Conservation (phyloP, 768 basidiomycete genomes). For the Amanita inopinata region DNA sequence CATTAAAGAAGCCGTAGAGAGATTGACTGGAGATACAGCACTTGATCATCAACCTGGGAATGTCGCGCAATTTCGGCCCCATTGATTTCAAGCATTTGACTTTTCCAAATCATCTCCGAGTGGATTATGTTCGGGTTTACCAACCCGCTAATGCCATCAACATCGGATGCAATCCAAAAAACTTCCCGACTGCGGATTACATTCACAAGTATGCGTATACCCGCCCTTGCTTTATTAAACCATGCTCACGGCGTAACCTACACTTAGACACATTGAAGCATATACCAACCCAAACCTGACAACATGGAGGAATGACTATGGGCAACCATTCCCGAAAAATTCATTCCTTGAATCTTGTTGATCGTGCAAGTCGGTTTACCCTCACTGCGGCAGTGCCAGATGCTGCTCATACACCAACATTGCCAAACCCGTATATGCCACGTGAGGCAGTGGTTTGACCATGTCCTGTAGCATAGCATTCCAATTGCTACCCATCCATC, state of each 20-base stretch:
- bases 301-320: slow-evolving; percentile 33
- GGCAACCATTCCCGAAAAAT: slow-evolving; percentile 48
- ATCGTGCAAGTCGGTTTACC: neutral
- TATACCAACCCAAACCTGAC: slow-evolving; percentile 58
- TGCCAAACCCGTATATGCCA: no score
- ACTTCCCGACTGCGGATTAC: slow-evolving; percentile 56
- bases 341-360: slow-evolving; percentile 25
- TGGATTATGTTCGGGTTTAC: slow-evolving; percentile 54
- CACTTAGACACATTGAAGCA: slow-evolving; percentile 39
- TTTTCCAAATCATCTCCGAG: slow-evolving; percentile 44
- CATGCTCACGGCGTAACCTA: neutral
- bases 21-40: slow-evolving; percentile 41
- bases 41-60: slow-evolving; percentile 70
- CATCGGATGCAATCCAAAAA: slow-evolving; percentile 57
- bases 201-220: slow-evolving; percentile 38
- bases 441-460: neutral
- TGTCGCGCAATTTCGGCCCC: slow-evolving; percentile 66
- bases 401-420: neutral
- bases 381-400: no score
- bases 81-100: slow-evolving; percentile 56
- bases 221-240: slow-evolving; percentile 2
- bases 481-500: neutral
- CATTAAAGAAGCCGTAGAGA: neutral
- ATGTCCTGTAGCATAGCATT: slow-evolving; percentile 3
- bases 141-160: slow-evolving; percentile 45